Evolutionary conservation across 2,329 filamentous ascomycete genomes (phyloP).

Genomic region (Exophiala sideris): DNA sequence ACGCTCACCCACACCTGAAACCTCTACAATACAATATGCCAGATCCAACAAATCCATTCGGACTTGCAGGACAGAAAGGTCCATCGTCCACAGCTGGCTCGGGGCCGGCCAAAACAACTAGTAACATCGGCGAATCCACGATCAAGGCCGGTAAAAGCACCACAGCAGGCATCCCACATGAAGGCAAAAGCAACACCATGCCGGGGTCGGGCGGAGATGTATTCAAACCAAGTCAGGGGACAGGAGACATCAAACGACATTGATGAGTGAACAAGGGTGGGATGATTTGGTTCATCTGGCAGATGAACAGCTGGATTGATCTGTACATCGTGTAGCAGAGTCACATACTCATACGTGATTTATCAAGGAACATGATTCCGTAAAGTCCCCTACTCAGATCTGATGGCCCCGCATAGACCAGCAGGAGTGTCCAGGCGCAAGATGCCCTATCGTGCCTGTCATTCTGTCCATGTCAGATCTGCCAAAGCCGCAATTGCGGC

Average conservation of each 20-base stretch:
- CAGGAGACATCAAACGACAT: constrained; percentile 10
- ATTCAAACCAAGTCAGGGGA: constrained; percentile 20
- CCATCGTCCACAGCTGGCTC: constrained; percentile 20
- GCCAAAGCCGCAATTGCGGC: too few relatives aligned
- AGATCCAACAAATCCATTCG: constrained; percentile 23
- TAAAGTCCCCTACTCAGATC: too few relatives aligned
- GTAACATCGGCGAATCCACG: not conserved
- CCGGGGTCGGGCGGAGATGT: constrained; percentile 20
- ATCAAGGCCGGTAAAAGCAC: constrained; percentile 2
- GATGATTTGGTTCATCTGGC: constrained; percentile 12
- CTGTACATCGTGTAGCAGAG: too few relatives aligned
- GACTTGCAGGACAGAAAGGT: constrained; percentile 22
- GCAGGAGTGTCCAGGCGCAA: too few relatives aligned
- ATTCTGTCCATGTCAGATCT: too few relatives aligned
- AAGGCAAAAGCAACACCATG: constrained; percentile 5
- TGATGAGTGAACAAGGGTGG: constrained; percentile 7
- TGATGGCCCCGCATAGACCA: too few relatives aligned
- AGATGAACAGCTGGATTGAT: too few relatives aligned
- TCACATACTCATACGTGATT: too few relatives aligned
- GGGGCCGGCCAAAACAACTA: constrained; percentile 13
- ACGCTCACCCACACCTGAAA: not conserved
- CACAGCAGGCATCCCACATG: constrained; percentile 15
- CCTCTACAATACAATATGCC: not conserved
- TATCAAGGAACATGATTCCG: too few relatives aligned
- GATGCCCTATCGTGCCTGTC: too few relatives aligned